These are phyloP conservation scores for Boletus reticulatus DNA, from an alignment of 768 basidiomycete species.

Conservation along the genomic window DNA sequence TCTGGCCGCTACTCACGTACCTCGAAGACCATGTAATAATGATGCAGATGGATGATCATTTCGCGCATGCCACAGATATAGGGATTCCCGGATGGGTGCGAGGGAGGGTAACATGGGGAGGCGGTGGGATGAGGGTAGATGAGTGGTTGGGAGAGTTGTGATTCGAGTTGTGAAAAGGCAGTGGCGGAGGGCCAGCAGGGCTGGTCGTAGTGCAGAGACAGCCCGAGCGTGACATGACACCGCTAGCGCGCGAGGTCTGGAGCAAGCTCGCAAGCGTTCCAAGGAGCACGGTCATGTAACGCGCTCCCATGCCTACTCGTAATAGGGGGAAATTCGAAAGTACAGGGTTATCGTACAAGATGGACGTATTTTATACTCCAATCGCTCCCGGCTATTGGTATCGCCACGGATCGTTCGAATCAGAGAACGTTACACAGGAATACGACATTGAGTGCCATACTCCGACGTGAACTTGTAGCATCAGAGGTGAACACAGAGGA, in stretches of 20 bases:
- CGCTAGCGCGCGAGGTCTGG: background rate
- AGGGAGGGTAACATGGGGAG: constrained; percentile 40
- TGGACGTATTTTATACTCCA: background rate
- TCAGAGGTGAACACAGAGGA: too few relatives aligned
- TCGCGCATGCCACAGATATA: constrained; percentile 99
- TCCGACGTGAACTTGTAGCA: too few relatives aligned
- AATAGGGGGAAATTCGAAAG: background rate
- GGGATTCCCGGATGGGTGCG: constrained; percentile 54
- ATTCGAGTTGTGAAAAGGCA: constrained; percentile 33
- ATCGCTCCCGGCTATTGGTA: too few relatives aligned
- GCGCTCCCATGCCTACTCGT: background rate
- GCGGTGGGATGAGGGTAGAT: constrained; percentile 41
- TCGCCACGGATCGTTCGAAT: background rate
- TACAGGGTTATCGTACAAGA: background rate
- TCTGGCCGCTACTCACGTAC: constrained; percentile 98
- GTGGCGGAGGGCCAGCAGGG: constrained; percentile 42
- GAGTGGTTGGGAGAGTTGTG: constrained; percentile 43
- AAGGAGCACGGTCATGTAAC: background rate
- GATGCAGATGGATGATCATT: constrained; percentile 96
- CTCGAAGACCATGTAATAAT: constrained; percentile 99
- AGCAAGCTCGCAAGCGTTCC: background rate
- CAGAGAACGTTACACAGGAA: too few relatives aligned
- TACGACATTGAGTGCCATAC: too few relatives aligned
- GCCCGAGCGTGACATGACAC: background rate
- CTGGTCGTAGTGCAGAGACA: constrained; percentile 39